Evolutionary conservation across 1,284 basidiomycete species (phyloP), one percentile per base, ranked within the genome.

Genomic region (Apiotrichum brassicae): DNA sequence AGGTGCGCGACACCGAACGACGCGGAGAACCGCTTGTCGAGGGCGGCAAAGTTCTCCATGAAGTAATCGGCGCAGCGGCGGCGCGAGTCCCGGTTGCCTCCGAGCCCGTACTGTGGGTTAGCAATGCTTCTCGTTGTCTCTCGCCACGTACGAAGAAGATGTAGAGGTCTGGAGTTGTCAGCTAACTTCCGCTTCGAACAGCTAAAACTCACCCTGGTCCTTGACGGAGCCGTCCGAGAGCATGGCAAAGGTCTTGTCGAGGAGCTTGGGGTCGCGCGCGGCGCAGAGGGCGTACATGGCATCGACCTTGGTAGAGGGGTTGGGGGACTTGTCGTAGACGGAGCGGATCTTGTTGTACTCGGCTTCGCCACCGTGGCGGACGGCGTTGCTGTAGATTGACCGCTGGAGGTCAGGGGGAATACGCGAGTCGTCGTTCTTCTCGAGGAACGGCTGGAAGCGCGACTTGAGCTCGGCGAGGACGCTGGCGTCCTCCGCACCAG

Each of bases 391-490:
- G 46, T 63, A 66, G 51, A 70, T 66, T 16, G 59, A 46, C 19
- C 76, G 66, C 60, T 84, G 79, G 43, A 92, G 71, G 71, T 92
- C 87, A 20, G 81, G 78, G 7, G 90, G 87, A 58, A 97, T 90
- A 48, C 74, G 77, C 5, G 83, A 84, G 59, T 87, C 83, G 62
- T 95, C 87, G 14, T 81, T 81, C 22, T 81, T 85, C 58, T 81
- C 77, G 57, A 86, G 71, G 68, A 84, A 87, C 32, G 81, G 76
- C 40, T 77, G 75, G 75, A 97, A 97, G 51, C 89, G 83, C 41
- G 75, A 74, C 64, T 79, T 78, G 50, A 94, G 77, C 69, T 90
- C 87, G 46, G 79, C 76, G 49, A 91, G 71, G 22, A 88, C 86
- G 81, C 72, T 75, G 50, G 78, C 65, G 57, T 90, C 86, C 23